These are phyloP conservation scores for Colletotrichum plurivorum DNA, from an alignment of 2,329 filamentous ascomycete genomes.

Conservation along the genomic window DNA sequence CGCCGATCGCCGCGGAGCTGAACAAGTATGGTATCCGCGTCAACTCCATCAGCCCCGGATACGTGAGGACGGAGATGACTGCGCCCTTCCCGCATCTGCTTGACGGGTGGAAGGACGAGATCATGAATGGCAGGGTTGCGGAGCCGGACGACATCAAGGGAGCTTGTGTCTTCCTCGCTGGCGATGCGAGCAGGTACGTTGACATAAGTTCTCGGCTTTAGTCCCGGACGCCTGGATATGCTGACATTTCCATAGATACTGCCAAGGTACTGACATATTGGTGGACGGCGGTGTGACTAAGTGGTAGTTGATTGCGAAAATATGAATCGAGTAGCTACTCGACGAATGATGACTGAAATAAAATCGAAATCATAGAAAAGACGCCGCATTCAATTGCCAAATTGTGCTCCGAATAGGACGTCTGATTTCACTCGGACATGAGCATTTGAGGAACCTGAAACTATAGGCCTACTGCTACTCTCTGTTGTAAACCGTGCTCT, in stretches of 20 bases:
- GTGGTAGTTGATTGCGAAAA: slow-evolving; percentile 48
- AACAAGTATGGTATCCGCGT: slow-evolving; percentile 28
- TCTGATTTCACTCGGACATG: too few species aligned
- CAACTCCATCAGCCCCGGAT: slow-evolving; percentile 40
- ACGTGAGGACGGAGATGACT: slow-evolving; percentile 42
- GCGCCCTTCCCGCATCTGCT: slow-evolving; percentile 60
- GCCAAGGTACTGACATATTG: slow-evolving; percentile 59
- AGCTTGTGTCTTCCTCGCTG: slow-evolving; percentile 62
- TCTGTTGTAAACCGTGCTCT: too few species aligned
- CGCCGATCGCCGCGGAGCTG: slow-evolving; percentile 36
- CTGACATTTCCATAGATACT: slow-evolving; percentile 44
- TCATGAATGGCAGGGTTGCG: slow-evolving; percentile 62
- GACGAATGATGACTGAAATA: not conserved
- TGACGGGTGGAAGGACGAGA: slow-evolving; percentile 63
- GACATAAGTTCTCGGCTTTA: too few species aligned
- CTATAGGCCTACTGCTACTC: too few species aligned
- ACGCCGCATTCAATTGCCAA: too few species aligned
- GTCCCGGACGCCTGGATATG: rapidly evolving
- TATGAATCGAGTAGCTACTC: not conserved
- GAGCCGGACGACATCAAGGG: slow-evolving; percentile 65
- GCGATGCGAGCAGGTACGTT: slow-evolving; percentile 61
- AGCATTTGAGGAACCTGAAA: too few species aligned
- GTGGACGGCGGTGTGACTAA: slow-evolving; percentile 60
- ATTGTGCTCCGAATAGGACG: too few species aligned
- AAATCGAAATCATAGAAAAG: not conserved